These are phyloP conservation scores for Hymenochaete sp. DNA, from an alignment of 1,284 basidiomycete species.

Conservation along the genomic window DNA sequence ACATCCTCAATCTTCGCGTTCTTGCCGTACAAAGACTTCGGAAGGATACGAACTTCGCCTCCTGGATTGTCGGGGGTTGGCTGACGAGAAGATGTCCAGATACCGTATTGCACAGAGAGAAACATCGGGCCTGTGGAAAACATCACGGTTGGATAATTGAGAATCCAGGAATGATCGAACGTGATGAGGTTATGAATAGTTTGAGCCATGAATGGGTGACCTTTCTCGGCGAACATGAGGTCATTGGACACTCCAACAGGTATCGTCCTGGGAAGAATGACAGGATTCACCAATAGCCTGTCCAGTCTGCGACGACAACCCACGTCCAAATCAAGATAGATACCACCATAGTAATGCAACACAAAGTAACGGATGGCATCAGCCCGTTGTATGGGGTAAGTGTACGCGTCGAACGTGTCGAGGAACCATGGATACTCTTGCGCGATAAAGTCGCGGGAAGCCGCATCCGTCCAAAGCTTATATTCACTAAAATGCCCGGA, in stretches of 20 bases:
- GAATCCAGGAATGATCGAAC: slow-evolving; percentile 90
- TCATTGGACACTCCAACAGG: slow-evolving; percentile 98
- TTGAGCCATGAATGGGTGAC: slow-evolving; percentile 86
- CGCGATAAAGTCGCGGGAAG: slow-evolving; percentile 84
- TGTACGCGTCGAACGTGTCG: slow-evolving; percentile 86
- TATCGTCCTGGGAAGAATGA: slow-evolving; percentile 90
- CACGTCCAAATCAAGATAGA: slow-evolving; percentile 97
- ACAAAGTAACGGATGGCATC: slow-evolving; percentile 98
- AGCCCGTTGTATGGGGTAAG: slow-evolving; percentile 92
- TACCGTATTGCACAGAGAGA: slow-evolving; percentile 78
- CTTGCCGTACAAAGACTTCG: slow-evolving; percentile 93
- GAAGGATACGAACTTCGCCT: slow-evolving; percentile 78
- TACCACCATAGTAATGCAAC: slow-evolving; percentile 88
- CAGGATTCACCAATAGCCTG: slow-evolving; percentile 80
- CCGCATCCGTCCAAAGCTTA: slow-evolving; percentile 94
- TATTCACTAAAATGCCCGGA: slow-evolving; percentile 63
- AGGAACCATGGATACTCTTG: slow-evolving; percentile 88
- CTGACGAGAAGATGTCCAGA: slow-evolving; percentile 71
- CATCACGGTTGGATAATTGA: slow-evolving; percentile 99
- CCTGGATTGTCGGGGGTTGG: slow-evolving; percentile 43
- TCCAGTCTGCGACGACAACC: slow-evolving; percentile 90
- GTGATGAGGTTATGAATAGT: slow-evolving; percentile 86
- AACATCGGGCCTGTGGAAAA: slow-evolving; percentile 98
- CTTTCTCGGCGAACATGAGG: slow-evolving; percentile 84
- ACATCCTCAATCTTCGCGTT: slow-evolving; percentile 81